These are phyloP conservation scores for Akanthomyces lecanii DNA, from an alignment of 2,329 filamentous ascomycete genomes.

Conservation along the genomic window DNA sequence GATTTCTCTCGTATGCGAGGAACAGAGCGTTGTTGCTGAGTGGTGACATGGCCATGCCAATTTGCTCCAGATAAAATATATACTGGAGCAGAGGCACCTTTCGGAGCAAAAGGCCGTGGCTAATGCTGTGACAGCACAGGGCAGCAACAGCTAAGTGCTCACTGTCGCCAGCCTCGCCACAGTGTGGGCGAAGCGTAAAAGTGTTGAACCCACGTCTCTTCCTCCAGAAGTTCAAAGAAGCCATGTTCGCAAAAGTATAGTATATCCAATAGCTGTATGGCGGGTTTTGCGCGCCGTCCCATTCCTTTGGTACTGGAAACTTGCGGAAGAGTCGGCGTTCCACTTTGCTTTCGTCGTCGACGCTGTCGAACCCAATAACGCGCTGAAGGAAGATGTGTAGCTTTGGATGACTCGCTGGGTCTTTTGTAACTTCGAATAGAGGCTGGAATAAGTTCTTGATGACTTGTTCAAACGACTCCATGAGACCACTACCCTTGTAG, in stretches of 20 bases:
- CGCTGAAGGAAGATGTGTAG: conserved; percentile 91
- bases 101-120: conserved; percentile 83
- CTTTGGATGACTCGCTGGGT: conserved; percentile 83
- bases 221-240: conserved; percentile 86
- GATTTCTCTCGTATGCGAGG: conserved; percentile 93
- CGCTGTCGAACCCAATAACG: conserved; percentile 94
- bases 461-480: conserved; percentile 87
- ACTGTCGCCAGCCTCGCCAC: conserved; percentile 92
- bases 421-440: conserved; percentile 87
- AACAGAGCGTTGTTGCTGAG: conserved; percentile 97
- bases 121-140: conserved; percentile 93
- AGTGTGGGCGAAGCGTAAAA: conserved; percentile 87
- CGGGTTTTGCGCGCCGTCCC: conserved; percentile 91
- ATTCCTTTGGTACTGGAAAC: conserved; percentile 83
- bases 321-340: conserved; percentile 94
- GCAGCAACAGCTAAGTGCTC: conserved; percentile 92
- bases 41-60: conserved; percentile 98
- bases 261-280: conserved; percentile 99
- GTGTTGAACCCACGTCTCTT: conserved; percentile 93
- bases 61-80: conserved; percentile 95
- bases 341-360: conserved; percentile 96
- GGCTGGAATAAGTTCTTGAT: conserved; percentile 90
- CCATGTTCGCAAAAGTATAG: conserved; percentile 90
- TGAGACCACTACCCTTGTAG: conserved; percentile 82
- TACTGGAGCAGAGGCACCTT: conserved; percentile 96